Base-by-base conservation (phyloP, 192 early-diverging fungal genomes). In the Entomortierella beljakovae region DNA sequence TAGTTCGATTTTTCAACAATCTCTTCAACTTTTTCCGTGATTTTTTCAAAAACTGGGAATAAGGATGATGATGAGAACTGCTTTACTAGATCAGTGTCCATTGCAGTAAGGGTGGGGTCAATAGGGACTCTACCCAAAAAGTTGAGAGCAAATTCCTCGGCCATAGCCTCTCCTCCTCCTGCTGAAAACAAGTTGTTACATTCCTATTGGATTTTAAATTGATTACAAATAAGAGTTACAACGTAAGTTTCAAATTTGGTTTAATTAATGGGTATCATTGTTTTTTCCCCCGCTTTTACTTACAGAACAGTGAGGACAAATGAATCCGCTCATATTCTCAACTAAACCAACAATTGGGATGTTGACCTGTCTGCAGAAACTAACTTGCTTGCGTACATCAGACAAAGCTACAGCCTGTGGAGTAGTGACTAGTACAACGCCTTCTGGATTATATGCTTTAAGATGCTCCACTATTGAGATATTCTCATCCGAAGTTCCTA, bases 291-390 rank as follows among this genome's bases (percentile, higher is more conserved):
- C n/a, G 15, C 20, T 46, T 46, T 4, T 10, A 84, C 84, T 64
- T 83, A 86, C 88, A 55, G 88, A 77, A 79, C 93, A 94, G 40
- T 93, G 92, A 26, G 92, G 93, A 62, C 97, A 99, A 10, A 98
- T 89, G 81, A 94, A 99, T 3, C 96, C 97, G 79, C 92, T 94
- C 97, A 99, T 97, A 64, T 98, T 98, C 72, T 99, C 97, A 25
- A 99, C 83, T 20, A 99, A 86, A 6, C 97, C 97, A 0, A 98
- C 85, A 54, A 99, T 87, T 6, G 90, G 90, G 54, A 99, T 56
- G 13, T 89, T 88, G 22, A 96, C 94, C 66, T 97, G 95, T 20
- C 81, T 71, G 80, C 97, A 99, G 81, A 99, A 99, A 74, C 89
- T 94, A 42, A 98, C 84, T 64, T 99, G 97, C 75, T 97, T 97